phyloP scores from a whole-genome alignment of 164 flowering plant species.

The Pachysandra terminalis region DNA sequence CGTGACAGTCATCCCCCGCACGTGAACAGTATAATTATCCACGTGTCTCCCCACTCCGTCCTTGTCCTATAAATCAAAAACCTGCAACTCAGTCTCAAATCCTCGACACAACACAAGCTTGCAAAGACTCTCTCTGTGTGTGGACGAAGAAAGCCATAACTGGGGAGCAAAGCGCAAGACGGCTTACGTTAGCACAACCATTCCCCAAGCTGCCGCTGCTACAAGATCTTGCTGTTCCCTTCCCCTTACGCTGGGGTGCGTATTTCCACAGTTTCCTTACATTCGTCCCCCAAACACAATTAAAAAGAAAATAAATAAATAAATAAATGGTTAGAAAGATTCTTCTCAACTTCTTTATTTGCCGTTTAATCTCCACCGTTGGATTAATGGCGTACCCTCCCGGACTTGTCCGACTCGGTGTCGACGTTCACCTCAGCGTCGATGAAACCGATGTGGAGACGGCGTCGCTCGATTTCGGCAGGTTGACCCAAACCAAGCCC shows the following conservation, averaged over 20 bases:
- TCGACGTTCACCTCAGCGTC: constrained; percentile 49
- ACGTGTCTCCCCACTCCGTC: constrained; percentile 11
- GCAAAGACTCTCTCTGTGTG: no score
- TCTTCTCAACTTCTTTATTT: constrained; percentile 42
- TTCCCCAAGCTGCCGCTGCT: constrained; percentile 34
- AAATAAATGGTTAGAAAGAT: constrained; percentile 29
- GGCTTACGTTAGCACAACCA: constrained; percentile 53
- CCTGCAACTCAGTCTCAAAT: constrained; percentile 42
- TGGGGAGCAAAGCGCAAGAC: constrained; percentile 38
- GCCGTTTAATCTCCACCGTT: constrained; percentile 50
- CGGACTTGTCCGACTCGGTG: constrained; percentile 35
- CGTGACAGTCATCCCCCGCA: no score
- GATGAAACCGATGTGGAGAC: constrained; percentile 39
- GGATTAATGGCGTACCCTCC: constrained; percentile 45
- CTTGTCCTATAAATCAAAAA: constrained; percentile 48
- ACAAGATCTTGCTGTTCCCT: constrained; percentile 21
- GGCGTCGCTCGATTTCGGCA: constrained; percentile 71
- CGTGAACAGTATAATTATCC: no score
- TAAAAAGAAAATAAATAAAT: no score
- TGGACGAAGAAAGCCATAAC: background rate
- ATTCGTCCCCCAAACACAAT: no score
- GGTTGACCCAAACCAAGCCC: constrained; percentile 40
- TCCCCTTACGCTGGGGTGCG: constrained; percentile 6
- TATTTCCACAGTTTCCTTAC: constrained; percentile 17
- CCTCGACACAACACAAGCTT: constrained; percentile 38